These are phyloP conservation scores for Globisporangium alternatum DNA, from an alignment of 352 stramenopile genomes.

Conservation along the genomic window DNA sequence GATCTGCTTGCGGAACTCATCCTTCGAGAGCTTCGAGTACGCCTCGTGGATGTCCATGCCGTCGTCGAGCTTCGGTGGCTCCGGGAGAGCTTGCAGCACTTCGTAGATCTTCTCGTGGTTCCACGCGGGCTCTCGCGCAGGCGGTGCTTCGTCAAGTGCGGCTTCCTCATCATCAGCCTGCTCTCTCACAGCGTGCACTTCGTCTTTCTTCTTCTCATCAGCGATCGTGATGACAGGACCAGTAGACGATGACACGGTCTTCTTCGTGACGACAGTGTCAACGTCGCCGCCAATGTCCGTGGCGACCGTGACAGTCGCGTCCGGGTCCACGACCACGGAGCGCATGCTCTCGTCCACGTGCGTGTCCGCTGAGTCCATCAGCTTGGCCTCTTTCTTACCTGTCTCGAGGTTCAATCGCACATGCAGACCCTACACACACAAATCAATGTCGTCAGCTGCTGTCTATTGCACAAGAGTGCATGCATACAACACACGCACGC, in stretches of 20 bases:
- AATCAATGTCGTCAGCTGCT: background rate
- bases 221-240: background rate
- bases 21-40: constrained; percentile 55
- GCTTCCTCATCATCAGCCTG: background rate
- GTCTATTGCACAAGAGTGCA: background rate
- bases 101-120: constrained; percentile 89
- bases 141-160: constrained; percentile 26
- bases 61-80: constrained; percentile 59
- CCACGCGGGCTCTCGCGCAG: constrained; percentile 58
- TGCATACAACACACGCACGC: too few species aligned
- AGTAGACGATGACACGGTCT: constrained; percentile 7
- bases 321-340: constrained; percentile 32
- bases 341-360: constrained; percentile 30
- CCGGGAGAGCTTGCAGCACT: constrained; percentile 66
- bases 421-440: constrained; percentile 57
- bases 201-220: constrained; percentile 11
- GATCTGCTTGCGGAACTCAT: constrained; percentile 73
- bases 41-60: constrained; percentile 80
- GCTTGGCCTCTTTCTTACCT: constrained; percentile 80
- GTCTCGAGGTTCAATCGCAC: constrained; percentile 82
- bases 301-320: constrained; percentile 50
- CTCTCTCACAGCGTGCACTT: too few species aligned
- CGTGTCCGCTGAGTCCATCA: constrained; percentile 45
- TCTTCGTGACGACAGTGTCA: constrained; percentile 18
- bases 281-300: constrained; percentile 59